Evolutionary conservation across 495 filamentous ascomycete species (phyloP).

Genomic region (Podospora bellae-mahoneyi): DNA sequence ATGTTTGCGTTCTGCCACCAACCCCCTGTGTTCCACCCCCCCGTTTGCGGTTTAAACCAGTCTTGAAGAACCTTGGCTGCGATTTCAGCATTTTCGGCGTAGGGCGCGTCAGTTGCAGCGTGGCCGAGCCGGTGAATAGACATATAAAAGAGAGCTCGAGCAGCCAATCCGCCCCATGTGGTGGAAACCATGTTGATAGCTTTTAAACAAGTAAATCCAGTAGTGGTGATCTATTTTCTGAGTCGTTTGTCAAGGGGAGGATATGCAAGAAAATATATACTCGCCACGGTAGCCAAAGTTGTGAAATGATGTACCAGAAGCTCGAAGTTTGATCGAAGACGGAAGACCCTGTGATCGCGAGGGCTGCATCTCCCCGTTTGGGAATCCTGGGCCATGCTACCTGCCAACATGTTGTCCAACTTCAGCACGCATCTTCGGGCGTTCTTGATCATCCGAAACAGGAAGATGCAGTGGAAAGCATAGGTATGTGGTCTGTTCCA

Average conservation of each 20-base stretch:
- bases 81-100: conserved; percentile 41
- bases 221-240: not conserved
- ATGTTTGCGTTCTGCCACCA: conserved; percentile 80
- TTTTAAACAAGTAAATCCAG: not conserved
- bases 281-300: not conserved
- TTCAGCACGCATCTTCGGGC: not conserved
- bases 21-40: conserved; percentile 62
- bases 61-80: conserved; percentile 52
- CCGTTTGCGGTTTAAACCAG: conserved; percentile 61
- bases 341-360: not conserved
- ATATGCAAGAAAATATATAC: not conserved
- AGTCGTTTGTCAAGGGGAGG: not conserved
- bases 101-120: conserved; percentile 22
- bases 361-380: not conserved
- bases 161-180: conserved; percentile 36
- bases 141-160: conserved; percentile 38
- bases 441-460: conserved; percentile 3
- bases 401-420: not conserved
- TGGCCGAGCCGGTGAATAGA: conserved; percentile 27
- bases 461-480: conserved; percentile 8
- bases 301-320: not conserved
- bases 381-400: not conserved
- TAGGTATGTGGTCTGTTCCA: not conserved
- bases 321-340: not conserved
- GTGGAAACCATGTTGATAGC: conserved; percentile 30